phyloP scores from a whole-genome alignment of 768 basidiomycete genomes.

The Kwoniella sp. region DNA sequence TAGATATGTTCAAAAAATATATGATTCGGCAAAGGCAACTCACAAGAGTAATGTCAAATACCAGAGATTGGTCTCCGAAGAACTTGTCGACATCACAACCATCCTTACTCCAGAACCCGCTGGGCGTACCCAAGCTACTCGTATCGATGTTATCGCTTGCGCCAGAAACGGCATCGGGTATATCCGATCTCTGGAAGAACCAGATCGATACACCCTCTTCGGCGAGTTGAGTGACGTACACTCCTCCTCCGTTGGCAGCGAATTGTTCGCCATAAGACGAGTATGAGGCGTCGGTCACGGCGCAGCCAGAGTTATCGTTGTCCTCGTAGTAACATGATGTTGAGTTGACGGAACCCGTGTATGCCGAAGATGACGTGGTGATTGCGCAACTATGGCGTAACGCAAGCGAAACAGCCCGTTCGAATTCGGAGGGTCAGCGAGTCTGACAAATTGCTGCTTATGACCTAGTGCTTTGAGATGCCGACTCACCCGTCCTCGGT shows the following conservation, averaged over 20 bases:
- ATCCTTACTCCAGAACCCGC: constrained; percentile 30
- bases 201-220: constrained; percentile 61
- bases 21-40: too few relatives aligned
- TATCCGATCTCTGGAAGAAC: constrained; percentile 60
- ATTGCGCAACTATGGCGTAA: constrained; percentile 21
- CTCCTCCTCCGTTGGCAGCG: constrained; percentile 68
- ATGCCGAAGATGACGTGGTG: constrained; percentile 26
- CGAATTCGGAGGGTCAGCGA: too few relatives aligned
- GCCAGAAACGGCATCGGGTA: constrained; percentile 8
- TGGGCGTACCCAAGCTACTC: neutral
- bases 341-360: constrained; percentile 52
- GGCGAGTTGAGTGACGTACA: constrained; percentile 74
- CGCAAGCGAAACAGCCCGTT: too few relatives aligned
- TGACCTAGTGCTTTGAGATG: too few relatives aligned
- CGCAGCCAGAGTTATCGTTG: constrained; percentile 65
- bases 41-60: constrained; percentile 66
- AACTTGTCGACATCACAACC: constrained; percentile 59
- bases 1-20: too few relatives aligned
- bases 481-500: constrained; percentile 60
- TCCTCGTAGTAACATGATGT: constrained; percentile 60
- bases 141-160: constrained; percentile 13
- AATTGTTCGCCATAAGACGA: constrained; percentile 70
- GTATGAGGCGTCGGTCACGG: constrained; percentile 63
- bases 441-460: too few relatives aligned
- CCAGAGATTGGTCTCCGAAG: constrained; percentile 52